Conservation (phyloP, 345 rosid species). For the Aegle marmelos region DNA sequence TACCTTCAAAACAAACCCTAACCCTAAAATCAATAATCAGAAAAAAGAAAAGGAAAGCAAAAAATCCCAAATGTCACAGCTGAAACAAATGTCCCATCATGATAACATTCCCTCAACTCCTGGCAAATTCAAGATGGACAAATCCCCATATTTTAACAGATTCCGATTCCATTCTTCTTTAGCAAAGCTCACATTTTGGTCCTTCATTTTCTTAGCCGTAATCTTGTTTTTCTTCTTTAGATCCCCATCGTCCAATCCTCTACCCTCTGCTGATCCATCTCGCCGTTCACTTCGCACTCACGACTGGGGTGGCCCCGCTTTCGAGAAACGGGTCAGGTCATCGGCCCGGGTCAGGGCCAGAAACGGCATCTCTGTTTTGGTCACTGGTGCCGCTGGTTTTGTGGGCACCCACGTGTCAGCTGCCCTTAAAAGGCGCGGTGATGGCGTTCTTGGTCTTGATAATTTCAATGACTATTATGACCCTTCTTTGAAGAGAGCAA, state of each 20-base stretch:
- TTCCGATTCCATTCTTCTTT: constrained; percentile 69
- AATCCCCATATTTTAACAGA: constrained; percentile 55
- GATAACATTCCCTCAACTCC: constrained; percentile 83
- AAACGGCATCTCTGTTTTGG: constrained; percentile 68
- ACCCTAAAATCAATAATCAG: neutral
- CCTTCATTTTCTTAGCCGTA: constrained; percentile 66
- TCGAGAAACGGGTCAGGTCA: constrained; percentile 64
- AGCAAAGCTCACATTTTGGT: constrained; percentile 83
- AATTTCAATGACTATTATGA: constrained; percentile 93
- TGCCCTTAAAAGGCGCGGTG: constrained; percentile 81
- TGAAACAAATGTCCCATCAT: constrained; percentile 76
- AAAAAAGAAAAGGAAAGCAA: neutral
- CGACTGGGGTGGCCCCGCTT: constrained; percentile 77
- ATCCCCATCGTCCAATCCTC: constrained; percentile 57
- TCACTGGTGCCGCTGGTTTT: constrained; percentile 92
- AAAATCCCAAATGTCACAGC: constrained; percentile 20
- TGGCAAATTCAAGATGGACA: constrained; percentile 97
- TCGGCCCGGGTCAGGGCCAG: constrained; percentile 70
- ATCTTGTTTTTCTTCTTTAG: constrained; percentile 83
- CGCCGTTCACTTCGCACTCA: constrained; percentile 76
- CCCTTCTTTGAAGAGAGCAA: constrained; percentile 78
- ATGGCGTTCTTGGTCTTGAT: constrained; percentile 82
- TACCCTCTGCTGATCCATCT: constrained; percentile 70
- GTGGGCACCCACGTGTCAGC: constrained; percentile 89
- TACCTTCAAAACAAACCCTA: constrained; percentile 16